Conservation (phyloP, 1,284 basidiomycete genomes). For the Puccinia coronata region DNA sequence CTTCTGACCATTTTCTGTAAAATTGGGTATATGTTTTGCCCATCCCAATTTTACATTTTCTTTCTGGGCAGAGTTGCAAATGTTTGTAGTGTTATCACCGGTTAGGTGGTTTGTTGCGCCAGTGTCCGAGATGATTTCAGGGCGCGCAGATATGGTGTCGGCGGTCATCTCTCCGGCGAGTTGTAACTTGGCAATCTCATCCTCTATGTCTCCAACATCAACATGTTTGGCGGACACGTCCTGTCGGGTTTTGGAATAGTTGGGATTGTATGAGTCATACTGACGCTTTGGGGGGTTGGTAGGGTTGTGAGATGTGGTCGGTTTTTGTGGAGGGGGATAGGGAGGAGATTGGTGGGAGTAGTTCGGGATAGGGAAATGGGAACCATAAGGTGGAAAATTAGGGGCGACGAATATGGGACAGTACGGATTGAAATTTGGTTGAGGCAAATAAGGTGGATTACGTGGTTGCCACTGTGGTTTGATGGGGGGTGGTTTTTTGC, state of each 20-base stretch:
- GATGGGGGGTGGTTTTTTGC: background rate
- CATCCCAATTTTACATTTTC: too few relatives aligned
- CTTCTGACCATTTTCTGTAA: too few relatives aligned
- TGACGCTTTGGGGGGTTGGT: background rate
- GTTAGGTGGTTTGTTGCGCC: conserved; percentile 10
- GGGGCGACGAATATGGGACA: background rate
- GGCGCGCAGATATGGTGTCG: background rate
- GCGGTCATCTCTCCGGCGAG: background rate
- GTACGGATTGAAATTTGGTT: background rate
- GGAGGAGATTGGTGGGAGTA: background rate
- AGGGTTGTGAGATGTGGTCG: background rate
- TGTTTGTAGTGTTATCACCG: too few relatives aligned
- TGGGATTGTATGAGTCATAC: background rate
- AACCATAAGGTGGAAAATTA: background rate
- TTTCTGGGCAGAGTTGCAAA: too few relatives aligned
- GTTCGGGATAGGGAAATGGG: background rate
- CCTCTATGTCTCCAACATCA: background rate
- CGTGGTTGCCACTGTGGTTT: background rate
- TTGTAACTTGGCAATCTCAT: background rate
- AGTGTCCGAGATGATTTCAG: background rate
- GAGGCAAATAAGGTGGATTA: background rate
- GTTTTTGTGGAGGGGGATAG: background rate
- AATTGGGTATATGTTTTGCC: too few relatives aligned
- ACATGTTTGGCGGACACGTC: background rate
- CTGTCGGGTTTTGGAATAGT: background rate